Base-by-base conservation (phyloP, 192 early-diverging fungal species). In the Linnemannia elongata region DNA sequence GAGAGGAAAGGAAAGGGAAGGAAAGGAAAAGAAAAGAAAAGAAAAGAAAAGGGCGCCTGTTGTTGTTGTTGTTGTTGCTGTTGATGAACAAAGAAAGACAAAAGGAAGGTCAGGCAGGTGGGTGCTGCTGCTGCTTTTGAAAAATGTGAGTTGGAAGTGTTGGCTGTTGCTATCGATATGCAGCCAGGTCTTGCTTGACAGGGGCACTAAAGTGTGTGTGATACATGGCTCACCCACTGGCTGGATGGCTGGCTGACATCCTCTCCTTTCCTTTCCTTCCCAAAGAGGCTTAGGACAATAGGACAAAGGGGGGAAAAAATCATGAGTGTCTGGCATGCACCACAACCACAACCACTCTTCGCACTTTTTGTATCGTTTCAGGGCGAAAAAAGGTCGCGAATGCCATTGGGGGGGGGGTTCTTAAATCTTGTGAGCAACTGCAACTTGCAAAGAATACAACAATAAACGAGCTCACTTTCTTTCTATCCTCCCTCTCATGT, bases 211-310 rank as follows among this genome's bases (percentile, higher is more conserved):
- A 8, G 12, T 1, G 22, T 22, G 6, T 17, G 15, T 55, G 17
- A 33, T 10, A 66, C 3, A 27, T 60, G 57, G 57, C 54, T 55
- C 18, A 5, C 54, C 20, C 18, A 18, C 22, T 60, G 10, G 3
- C 22, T 60, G 10, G 3, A 8, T 60, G 55, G n/a, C 60, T 33
- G 27, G 30, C n/a, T 66, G 27, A 12, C 27, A 12, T 66, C 60
- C 27, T n/a, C n/a, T n/a, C n/a, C n/a, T n/a, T n/a, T n/a, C n/a
- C n/a, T n/a, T 4, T 52, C 49, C 49, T 52, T 52, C 49, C 49
- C 49, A 20, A 18, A 52, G 60, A 66, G 60, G 60, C 60, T 66
- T 66, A 66, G 60, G 60, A 66, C n/a, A n/a, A 45, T 44, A n/a
- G n/a, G n/a, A n/a, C n/a, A 20, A 20, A 54, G 18, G 52, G 17